Evolutionary conservation across 2,329 filamentous ascomycete genomes (phyloP), one percentile per base, ranked within the genome.

Genomic region (Beauveria sp.): DNA sequence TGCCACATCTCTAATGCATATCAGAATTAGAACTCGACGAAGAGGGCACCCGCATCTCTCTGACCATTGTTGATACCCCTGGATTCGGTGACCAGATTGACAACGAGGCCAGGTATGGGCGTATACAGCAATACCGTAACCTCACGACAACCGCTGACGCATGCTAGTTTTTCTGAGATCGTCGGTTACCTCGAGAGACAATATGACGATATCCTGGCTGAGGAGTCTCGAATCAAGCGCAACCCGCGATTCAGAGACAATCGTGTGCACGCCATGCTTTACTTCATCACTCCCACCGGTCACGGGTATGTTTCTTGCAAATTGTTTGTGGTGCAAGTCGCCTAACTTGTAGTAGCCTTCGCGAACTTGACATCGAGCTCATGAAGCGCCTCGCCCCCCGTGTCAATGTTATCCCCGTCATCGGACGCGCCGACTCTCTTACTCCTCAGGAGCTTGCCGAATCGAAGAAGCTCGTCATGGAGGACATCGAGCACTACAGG

Each of bases 161-260:
- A 14, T 20, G 16, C 2, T 57, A 96, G 92, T 80, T 99, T 99
- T 76, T 89, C 89, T 70, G 94, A 97, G 79, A 99, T 99, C 71
- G 92, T 96, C 69, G 93, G 92, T 69, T 97, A 96, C 79, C 90
- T 99, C 71, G 94, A 99, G 84, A 87, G 93, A 80, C 93, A 99
- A 86, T 97, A 97, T 78, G 94, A 99, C 78, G 92, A 97, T 76
- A 97, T 99, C 83, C 85, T 99, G 70, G 93, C 94, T 65, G 93
- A 97, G 81, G 94, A 99, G 82, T 97, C 94, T 71, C 91, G 94
- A 82, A 99, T 99, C 84, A 99, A 99, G 90, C 94, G 94, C 92
- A 99, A 99, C 82, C 94, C 94, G 70, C 88, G 94, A 72, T 99
- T 99, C 89, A 89, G 94, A 73, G 94, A 99, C 80, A 97, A 99